Conservation (phyloP, 768 basidiomycete species). For the Cystobasidiopsis lactophilus region DNA sequence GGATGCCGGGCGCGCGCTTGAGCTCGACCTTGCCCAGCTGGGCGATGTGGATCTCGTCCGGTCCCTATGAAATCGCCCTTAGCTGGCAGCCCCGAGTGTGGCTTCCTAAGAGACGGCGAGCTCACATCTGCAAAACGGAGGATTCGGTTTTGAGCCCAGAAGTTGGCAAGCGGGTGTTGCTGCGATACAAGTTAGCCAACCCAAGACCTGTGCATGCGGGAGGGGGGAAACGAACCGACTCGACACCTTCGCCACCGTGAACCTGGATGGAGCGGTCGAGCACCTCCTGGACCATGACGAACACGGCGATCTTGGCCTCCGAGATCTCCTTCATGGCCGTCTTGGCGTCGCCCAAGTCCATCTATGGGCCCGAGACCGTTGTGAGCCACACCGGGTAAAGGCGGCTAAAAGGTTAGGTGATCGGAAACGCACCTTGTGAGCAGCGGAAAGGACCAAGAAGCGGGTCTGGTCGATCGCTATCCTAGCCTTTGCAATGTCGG, state of each 20-base stretch:
- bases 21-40: conserved; percentile 61
- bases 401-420: background rate
- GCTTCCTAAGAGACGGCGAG: too few species aligned
- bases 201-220: too few species aligned
- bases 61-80: conserved; percentile 21
- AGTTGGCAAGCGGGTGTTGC: conserved; percentile 56
- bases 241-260: conserved; percentile 88
- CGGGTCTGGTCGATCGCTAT: conserved; percentile 80
- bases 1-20: conserved; percentile 44
- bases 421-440: conserved; percentile 42
- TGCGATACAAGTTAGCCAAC: conserved; percentile 21
- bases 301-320: conserved; percentile 94
- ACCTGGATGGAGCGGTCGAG: conserved; percentile 91
- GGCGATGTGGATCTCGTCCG: conserved; percentile 22
- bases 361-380: too few species aligned
- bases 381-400: background rate
- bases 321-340: conserved; percentile 94
- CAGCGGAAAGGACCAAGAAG: conserved; percentile 75
- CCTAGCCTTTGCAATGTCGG: conserved; percentile 73
- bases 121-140: conserved; percentile 35
- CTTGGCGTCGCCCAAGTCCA: conserved; percentile 76
- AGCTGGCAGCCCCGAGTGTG: too few species aligned
- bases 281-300: conserved; percentile 64
- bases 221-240: conserved; percentile 18
- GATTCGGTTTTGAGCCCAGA: conserved; percentile 62